These are phyloP conservation scores for Chlorophyllum brunneum DNA, from an alignment of 768 basidiomycete species.

Conservation along the genomic window DNA sequence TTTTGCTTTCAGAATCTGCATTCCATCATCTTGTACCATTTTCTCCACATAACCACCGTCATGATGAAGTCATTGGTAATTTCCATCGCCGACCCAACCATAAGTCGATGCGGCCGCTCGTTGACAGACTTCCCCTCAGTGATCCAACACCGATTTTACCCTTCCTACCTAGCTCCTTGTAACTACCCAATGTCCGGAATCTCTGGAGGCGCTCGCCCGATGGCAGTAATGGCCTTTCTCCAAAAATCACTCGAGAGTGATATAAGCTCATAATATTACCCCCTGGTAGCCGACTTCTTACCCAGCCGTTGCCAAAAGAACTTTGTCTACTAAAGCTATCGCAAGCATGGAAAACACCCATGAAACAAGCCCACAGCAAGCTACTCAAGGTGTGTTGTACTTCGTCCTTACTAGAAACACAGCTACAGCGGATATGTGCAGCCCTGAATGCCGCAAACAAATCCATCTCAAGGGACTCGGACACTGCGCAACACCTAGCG, in stretches of 20 bases:
- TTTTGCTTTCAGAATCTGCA: conserved; percentile 3
- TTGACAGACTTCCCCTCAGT: too few species aligned
- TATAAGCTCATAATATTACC: too few species aligned
- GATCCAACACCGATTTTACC: too few species aligned
- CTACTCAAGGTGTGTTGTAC: not conserved
- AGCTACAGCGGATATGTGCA: not conserved
- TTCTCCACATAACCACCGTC: not conserved
- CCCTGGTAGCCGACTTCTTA: too few species aligned
- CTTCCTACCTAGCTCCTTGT: too few species aligned
- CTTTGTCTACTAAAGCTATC: too few species aligned
- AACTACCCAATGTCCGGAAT: not conserved
- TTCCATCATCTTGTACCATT: not conserved
- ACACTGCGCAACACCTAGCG: not conserved
- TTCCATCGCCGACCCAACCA: not conserved
- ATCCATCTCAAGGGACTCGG: not conserved
- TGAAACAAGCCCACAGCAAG: not conserved
- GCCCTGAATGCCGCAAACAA: not conserved
- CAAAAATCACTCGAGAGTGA: not conserved
- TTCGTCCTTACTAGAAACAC: not conserved
- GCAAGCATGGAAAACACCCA: too few species aligned
- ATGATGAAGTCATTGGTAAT: conserved; percentile 13
- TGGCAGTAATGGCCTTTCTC: not conserved
- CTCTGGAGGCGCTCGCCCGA: not conserved
- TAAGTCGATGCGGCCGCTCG: not conserved
- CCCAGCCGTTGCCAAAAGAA: too few species aligned